Evolutionary conservation across 306 rosid species (phyloP), one percentile per base, ranked within the genome.

Genomic region (Begonia peltatifolia): DNA sequence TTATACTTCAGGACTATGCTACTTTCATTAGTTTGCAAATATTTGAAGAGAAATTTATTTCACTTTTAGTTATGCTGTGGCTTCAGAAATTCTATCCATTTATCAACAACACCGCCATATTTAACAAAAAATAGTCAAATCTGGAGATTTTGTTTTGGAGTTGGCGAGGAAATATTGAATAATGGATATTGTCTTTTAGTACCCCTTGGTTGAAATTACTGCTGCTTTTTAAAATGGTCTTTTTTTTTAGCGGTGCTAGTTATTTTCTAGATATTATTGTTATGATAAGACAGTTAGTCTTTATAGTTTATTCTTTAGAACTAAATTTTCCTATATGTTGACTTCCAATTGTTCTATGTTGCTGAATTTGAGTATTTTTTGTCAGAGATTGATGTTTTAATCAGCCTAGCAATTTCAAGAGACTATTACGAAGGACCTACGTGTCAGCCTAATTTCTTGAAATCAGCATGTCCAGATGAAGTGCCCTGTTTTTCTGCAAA

Each of bases 381-480:
- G 18, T 71, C 81, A 90, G 99, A 90, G 69, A 62, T 90, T 63
- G 96, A 90, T 77, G 88, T 81, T 66, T 77, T 90, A 76, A 83
- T 90, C 80, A 81, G 92, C 63, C 78, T 90, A 57, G 92, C 88
- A 30, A 78, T 90, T 71, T 82, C 86, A 9, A 42, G 86, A 65
- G 94, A 90, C 60, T 81, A 73, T 79, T 81, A 80, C 62, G 96
- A 86, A 74, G 94, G 95, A 20, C 71, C 80, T 12, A 72, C 83
- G 46, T 83, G 96, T 76, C 85, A 56, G 62, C 94, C 99, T 47
- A 58, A 44, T 56, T 76, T 90, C 50, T 50, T 54, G 50, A 74
- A 74, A 59, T 57, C 82, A 20, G 64, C 62, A 64, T 61, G 72
- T 67, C 53, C 69, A 6, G 67, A 71, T 50, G 79, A 74, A 58